Base-by-base conservation (phyloP, 2,329 filamentous ascomycete genomes). In the Arthrobotrys pseudoclavata region DNA sequence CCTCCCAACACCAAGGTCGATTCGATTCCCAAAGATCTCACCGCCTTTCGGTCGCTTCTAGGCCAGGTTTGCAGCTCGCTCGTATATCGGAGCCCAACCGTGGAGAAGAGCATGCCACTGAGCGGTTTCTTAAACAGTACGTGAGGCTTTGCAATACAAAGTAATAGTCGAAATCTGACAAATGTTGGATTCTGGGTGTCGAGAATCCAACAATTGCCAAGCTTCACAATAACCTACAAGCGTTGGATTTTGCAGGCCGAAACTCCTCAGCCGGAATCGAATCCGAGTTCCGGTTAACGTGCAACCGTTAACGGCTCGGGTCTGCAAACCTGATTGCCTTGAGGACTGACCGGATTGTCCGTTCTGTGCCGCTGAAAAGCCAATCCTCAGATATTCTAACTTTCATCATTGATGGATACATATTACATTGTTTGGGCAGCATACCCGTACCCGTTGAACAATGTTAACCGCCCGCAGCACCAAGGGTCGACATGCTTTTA, bases 31-130 rank as follows among this genome's bases (percentile, higher is more conserved):
- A 62, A 63, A 63, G 60, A 66, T 55, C 20, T 50, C 61, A 72
- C 69, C 50, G 69, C 57, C 68, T 55, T 45, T 70, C 68, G 61
- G 24, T 72, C 68, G 57, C 37, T 57, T 72, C n/a, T 40, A 50
- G 26, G 26, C 20, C 66, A 52, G 29, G 47, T 18, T 37, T 42
- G 53, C 55, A 66, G 50, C 45, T 66, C 15, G 53, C 60, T 72
- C 50, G 40, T 72, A 66, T 37, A 66, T 66, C 69, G 60, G 60
- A 72, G 50, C 24, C 61, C 47, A 66, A 20, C 24, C 48, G 60
- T 34, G 55, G 55, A 60, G 55, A 60, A n/a, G 29, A 9, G 29
- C 29, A 40, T 42, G 13, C 12, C 55, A 42, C 5, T 60, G 34
- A 60, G 55, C 18, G 34, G 34, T 60, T 60, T 60, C 20, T 10